These are phyloP conservation scores for Knufia fluminis DNA, from an alignment of 2,329 filamentous ascomycete genomes.

Conservation along the genomic window DNA sequence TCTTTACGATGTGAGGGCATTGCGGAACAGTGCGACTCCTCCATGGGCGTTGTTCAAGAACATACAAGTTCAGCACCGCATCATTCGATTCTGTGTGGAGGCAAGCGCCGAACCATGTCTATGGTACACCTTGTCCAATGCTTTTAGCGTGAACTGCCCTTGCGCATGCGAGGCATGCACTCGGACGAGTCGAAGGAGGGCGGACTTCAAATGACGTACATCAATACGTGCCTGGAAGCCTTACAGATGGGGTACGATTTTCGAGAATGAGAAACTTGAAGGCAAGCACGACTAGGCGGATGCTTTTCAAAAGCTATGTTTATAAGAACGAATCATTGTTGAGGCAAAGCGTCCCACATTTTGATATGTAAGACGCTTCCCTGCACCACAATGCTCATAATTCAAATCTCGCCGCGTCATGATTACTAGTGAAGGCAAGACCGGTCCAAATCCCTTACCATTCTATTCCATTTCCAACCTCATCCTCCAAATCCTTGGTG, in stretches of 20 bases:
- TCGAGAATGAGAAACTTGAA: neutral
- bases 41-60: neutral
- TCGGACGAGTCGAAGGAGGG: neutral
- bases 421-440: too few species aligned
- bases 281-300: neutral
- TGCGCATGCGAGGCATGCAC: neutral
- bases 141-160: neutral
- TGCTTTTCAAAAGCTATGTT: too few species aligned
- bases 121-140: neutral
- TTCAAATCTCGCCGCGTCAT: too few species aligned
- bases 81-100: neutral
- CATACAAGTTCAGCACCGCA: neutral
- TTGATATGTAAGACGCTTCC: too few species aligned
- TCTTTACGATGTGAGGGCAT: constrained; percentile 1
- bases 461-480: constrained; percentile 28
- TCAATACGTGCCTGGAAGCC: neutral
- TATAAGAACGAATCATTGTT: too few species aligned
- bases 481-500: constrained; percentile 29
- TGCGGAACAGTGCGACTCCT: neutral
- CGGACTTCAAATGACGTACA: neutral
- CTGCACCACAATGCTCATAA: too few species aligned
- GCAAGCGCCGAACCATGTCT: too few species aligned
- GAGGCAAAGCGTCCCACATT: too few species aligned
- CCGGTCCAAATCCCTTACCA: constrained; percentile 27
- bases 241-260: neutral